These are phyloP conservation scores for Nematocida ausubeli DNA, from an alignment of 371 early-diverging fungal species.

Conservation along the genomic window DNA sequence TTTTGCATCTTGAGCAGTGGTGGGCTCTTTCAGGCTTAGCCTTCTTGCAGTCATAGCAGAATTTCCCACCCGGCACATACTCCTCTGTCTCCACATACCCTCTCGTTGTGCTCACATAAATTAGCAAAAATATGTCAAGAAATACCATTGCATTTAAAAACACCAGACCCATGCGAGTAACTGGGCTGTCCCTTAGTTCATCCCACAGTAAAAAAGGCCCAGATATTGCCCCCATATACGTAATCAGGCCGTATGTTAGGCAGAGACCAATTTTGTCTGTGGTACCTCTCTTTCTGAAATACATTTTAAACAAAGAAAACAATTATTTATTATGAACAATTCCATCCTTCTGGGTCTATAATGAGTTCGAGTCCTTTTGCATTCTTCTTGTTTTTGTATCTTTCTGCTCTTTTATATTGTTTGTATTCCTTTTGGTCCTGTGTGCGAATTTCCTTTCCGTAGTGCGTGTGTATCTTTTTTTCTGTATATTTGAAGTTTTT, in stretches of 20 bases:
- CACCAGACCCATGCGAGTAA: background rate
- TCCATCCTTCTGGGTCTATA: background rate
- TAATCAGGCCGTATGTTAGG: constrained; percentile 9
- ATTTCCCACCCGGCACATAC: constrained; percentile 46
- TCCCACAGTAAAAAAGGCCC: constrained; percentile 21
- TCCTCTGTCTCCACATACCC: constrained; percentile 41
- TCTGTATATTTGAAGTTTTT: constrained; percentile 34
- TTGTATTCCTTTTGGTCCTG: constrained; percentile 55
- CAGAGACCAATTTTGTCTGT: constrained; percentile 32
- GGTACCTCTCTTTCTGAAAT: constrained; percentile 35
- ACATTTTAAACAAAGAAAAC: constrained; percentile 47
- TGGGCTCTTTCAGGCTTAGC: constrained; percentile 85
- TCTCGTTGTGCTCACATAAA: constrained; percentile 43
- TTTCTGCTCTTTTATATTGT: constrained; percentile 30
- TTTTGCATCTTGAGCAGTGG: constrained; percentile 87
- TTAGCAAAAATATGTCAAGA: background rate
- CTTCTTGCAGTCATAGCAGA: constrained; percentile 70
- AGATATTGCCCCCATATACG: constrained; percentile 27
- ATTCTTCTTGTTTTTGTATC: constrained; percentile 4
- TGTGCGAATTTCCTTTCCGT: constrained; percentile 31
- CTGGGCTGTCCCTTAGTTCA: background rate
- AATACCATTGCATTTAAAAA: background rate
- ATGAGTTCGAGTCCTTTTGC: background rate
- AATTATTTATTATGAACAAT: constrained; percentile 21
- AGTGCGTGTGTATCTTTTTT: background rate